These are phyloP conservation scores for Platanthera zijinensis DNA, from an alignment of 106 monocot genomes.

Conservation along the genomic window DNA sequence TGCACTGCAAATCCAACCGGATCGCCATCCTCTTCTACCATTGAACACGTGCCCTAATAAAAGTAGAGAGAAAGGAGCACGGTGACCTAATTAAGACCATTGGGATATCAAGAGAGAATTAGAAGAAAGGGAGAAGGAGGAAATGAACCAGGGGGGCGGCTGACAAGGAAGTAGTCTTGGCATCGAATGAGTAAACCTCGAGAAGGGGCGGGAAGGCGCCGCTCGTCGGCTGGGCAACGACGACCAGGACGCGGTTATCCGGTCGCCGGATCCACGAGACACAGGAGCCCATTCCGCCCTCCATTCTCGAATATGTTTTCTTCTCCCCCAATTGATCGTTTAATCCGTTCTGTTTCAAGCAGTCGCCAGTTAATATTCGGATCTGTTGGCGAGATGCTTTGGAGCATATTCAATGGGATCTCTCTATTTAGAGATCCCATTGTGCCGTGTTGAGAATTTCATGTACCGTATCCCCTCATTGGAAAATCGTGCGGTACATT, in stretches of 20 bases:
- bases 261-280: constrained; percentile 70
- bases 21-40: constrained; percentile 44
- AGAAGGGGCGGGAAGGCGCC: constrained; percentile 32
- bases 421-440: too few relatives aligned
- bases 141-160: constrained; percentile 50
- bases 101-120: neutral
- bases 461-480: too few relatives aligned
- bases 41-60: constrained; percentile 31
- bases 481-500: too few relatives aligned
- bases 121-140: neutral
- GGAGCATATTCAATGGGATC: too few relatives aligned
- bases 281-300: constrained; percentile 21
- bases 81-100: neutral
- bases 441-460: too few relatives aligned
- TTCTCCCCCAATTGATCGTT: neutral
- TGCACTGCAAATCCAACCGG: constrained; percentile 71
- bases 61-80: neutral
- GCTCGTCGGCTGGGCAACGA: constrained; percentile 37
- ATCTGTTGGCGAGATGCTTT: too few relatives aligned
- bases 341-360: too few relatives aligned
- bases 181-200: constrained; percentile 67
- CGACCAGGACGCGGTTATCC: constrained; percentile 42
- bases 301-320: neutral
- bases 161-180: constrained; percentile 47
- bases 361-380: too few relatives aligned